Evolutionary conservation across 805 yeast genomes (phyloP), one percentile per base, ranked within the genome.

Genomic region (Yamadazyma kitorensis): DNA sequence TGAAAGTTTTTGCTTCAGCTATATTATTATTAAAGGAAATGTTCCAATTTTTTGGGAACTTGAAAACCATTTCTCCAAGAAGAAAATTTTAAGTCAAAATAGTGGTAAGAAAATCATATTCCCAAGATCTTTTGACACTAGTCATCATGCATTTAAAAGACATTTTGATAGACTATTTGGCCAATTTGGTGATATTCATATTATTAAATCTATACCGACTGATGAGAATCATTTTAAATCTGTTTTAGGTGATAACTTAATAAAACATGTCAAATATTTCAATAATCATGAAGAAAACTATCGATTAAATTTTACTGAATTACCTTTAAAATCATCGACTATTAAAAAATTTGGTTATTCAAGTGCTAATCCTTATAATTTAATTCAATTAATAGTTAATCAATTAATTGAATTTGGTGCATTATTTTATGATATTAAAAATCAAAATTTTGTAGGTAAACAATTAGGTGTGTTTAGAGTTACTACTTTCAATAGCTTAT

Each of bases 21-120:
- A 72, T 38, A 61, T 70, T 5, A 57, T 72, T 16, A 47, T 74
- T 4, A 49, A 76, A 32, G 80, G 81, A 1, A 76, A 76, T 47
- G 75, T 72, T 7, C 82, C 82, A 3, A 55, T 72, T 14, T 70
- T 69, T 44, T 76, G 80, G 80, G 73, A 74, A 34, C 44, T 72
- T 20, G 78, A 71, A 33, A 61, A 58, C 32, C 66, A 65, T 40
- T 56, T 73, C 32, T 40, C 57, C 9, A 61, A 58, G 28, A 57
- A 52, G 36, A 56, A 47, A 19, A 36, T 64, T 24, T 39, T 74
- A 7, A 53, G 68, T 7, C 43, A 51, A 7, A 54, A 50, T 23
- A 52, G 49, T 29, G 68, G 71, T n/a, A 70, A 66, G 41, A 61
- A 61, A 24, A 47, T 68, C 9, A 61, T 63, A 9, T 70, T 74